Conservation (phyloP, 2,329 filamentous ascomycete genomes). For the Claviceps capensis region DNA sequence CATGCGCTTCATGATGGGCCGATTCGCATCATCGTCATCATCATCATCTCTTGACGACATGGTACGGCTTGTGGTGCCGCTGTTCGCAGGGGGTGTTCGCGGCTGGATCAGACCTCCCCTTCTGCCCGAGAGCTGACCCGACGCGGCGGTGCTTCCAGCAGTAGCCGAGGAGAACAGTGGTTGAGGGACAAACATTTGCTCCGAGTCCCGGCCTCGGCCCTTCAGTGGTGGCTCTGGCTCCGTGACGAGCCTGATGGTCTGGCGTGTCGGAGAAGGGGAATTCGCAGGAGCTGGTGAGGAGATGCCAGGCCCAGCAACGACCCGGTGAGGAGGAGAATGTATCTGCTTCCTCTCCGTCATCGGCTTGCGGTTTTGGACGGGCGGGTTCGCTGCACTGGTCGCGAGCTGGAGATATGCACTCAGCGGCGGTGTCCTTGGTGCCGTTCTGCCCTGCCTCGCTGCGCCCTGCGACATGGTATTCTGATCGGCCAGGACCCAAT, state of each 20-base stretch:
- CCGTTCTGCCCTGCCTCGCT: slow-evolving; percentile 10
- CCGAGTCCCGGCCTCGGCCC: no score
- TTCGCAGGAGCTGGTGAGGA: not conserved
- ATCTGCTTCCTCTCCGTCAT: not conserved
- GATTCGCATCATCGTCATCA: slow-evolving; percentile 6
- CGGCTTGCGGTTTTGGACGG: slow-evolving; percentile 6
- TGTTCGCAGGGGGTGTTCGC: slow-evolving; percentile 16
- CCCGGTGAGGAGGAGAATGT: not conserved
- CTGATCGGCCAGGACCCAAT: slow-evolving; percentile 36
- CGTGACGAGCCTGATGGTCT: slow-evolving; percentile 3
- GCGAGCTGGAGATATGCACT: slow-evolving; percentile 6
- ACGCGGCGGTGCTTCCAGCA: not conserved
- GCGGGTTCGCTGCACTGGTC: slow-evolving; percentile 7
- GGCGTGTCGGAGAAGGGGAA: not conserved
- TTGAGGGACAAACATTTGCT: slow-evolving; percentile 5
- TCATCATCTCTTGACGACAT: slow-evolving; percentile 15
- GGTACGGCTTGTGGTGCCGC: slow-evolving; percentile 20
- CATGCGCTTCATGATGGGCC: slow-evolving; percentile 11
- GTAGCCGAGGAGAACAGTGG: slow-evolving; percentile 11
- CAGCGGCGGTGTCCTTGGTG: slow-evolving; percentile 6
- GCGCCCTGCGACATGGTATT: slow-evolving; percentile 15
- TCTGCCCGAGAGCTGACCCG: slow-evolving; percentile 10
- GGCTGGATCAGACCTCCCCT: slow-evolving; percentile 11
- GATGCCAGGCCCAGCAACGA: no score
- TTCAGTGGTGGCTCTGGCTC: not conserved